A percentile compares a stretch with the other conserved stretches of the same genome.
Conservation (phyloP, 2,329 filamentous ascomycete species). For the Fusarium nelsonii region DNA sequence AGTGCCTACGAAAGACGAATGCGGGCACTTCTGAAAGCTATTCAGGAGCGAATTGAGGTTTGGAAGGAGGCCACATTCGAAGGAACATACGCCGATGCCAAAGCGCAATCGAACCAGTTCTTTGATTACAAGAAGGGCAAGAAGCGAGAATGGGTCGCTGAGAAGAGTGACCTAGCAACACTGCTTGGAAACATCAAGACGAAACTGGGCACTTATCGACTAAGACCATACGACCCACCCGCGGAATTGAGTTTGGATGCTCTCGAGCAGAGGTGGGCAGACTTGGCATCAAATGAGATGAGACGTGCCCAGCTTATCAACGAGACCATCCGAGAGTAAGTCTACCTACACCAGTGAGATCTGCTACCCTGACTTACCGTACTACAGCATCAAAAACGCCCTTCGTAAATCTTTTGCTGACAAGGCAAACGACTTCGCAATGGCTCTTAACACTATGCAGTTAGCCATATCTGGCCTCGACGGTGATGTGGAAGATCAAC, state of each 20-base stretch:
- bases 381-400: conserved; percentile 86
- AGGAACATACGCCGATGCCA: conserved; percentile 92
- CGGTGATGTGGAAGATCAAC: conserved; percentile 94
- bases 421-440: conserved; percentile 97
- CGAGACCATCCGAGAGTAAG: conserved; percentile 94
- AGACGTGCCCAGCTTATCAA: conserved; percentile 93
- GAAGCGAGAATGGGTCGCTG: conserved; percentile 96
- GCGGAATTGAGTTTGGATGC: conserved; percentile 83
- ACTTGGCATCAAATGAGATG: conserved; percentile 85
- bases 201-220: conserved; percentile 92
- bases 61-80: conserved; percentile 89
- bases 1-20: conserved; percentile 94
- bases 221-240: conserved; percentile 92
- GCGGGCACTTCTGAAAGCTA: conserved; percentile 81
- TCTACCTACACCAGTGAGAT: conserved; percentile 18
- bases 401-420: conserved; percentile 94
- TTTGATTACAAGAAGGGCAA: conserved; percentile 88
- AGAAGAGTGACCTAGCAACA: conserved; percentile 95
- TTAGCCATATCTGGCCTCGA: conserved; percentile 96
- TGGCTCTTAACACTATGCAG: conserved; percentile 94
- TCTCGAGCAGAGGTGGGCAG: conserved; percentile 85
- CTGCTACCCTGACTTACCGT: conserved; percentile 47
- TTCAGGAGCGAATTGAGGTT: conserved; percentile 76
- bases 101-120: conserved; percentile 85
- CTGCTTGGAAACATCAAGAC: conserved; percentile 98